These are phyloP conservation scores for Fusarium decemcellulare DNA, from an alignment of 2,329 filamentous ascomycete genomes.

Conservation along the genomic window DNA sequence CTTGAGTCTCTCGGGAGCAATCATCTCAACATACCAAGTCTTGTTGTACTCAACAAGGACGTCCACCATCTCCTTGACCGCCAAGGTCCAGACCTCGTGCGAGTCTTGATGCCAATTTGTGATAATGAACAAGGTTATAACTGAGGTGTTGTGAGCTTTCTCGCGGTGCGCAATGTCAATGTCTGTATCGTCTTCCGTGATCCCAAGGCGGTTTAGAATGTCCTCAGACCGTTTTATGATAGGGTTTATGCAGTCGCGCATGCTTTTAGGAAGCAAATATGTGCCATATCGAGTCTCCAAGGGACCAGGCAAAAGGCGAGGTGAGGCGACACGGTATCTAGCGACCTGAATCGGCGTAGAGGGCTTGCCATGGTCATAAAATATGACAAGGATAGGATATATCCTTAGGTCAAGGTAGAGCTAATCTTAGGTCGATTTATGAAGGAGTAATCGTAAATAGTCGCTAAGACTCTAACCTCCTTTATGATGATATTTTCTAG, in stretches of 20 bases:
- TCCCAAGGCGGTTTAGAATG: neutral
- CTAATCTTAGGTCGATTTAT: no score
- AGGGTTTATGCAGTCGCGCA: neutral
- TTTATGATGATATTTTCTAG: no score
- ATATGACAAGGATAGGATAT: no score
- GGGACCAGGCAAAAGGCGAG: neutral
- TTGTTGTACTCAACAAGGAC: neutral
- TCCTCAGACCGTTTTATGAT: neutral
- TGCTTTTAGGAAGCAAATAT: neutral
- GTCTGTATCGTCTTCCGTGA: neutral
- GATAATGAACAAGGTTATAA: neutral
- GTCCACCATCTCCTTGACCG: neutral
- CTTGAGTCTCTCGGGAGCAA: neutral
- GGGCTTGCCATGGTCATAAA: no score
- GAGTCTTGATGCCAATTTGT: neutral
- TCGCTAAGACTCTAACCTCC: no score
- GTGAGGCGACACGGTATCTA: conserved; percentile 1
- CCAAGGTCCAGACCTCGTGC: neutral
- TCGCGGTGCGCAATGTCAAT: neutral
- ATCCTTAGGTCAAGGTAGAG: no score
- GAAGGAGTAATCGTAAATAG: no score
- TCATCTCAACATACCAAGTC: conserved; percentile 4
- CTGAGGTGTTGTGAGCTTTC: neutral
- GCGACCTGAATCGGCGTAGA: neutral
- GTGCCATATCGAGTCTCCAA: neutral